Evolutionary conservation across 768 basidiomycete genomes (phyloP).

Genomic region (Hirschioporus abietinus): DNA sequence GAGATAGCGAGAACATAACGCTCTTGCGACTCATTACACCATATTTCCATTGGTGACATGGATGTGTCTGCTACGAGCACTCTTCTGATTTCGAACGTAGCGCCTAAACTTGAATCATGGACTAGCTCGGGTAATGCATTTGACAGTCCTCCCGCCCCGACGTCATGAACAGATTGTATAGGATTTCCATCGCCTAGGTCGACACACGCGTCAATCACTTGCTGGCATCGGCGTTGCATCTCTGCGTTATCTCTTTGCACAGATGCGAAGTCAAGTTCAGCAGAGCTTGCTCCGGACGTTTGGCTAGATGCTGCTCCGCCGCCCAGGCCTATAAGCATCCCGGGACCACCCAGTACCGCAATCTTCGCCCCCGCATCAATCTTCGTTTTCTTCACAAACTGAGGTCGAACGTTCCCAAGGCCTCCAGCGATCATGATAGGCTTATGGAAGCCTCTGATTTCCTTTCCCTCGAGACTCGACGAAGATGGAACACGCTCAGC

Average conservation of each 20-base stretch:
- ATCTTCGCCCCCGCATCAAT: constrained; percentile 83
- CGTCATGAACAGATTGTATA: constrained; percentile 96
- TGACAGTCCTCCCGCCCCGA: constrained; percentile 94
- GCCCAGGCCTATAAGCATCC: constrained; percentile 93
- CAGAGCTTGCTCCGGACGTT: constrained; percentile 83
- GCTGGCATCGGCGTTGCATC: constrained; percentile 96
- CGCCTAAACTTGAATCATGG: constrained; percentile 91
- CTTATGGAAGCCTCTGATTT: constrained; percentile 96
- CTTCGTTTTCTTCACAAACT: constrained; percentile 71
- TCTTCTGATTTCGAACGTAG: constrained; percentile 88
- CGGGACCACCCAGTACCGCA: constrained; percentile 91
- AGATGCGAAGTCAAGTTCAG: constrained; percentile 93
- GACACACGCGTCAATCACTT: constrained; percentile 92
- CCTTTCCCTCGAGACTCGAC: constrained; percentile 40
- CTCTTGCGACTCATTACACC: constrained; percentile 99
- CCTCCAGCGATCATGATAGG: constrained; percentile 99
- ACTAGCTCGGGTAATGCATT: constrained; percentile 97
- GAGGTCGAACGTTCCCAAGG: constrained; percentile 85
- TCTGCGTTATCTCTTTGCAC: constrained; percentile 98
- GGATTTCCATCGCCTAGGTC: constrained; percentile 57
- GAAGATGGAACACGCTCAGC: constrained; percentile 64
- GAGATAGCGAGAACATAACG: constrained; percentile 92
- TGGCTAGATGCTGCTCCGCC: constrained; percentile 96
- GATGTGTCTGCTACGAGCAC: constrained; percentile 86
- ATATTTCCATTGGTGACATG: constrained; percentile 99